Evolutionary conservation across 495 filamentous ascomycete species (phyloP).

Genomic region (Oidiodendron maius): DNA sequence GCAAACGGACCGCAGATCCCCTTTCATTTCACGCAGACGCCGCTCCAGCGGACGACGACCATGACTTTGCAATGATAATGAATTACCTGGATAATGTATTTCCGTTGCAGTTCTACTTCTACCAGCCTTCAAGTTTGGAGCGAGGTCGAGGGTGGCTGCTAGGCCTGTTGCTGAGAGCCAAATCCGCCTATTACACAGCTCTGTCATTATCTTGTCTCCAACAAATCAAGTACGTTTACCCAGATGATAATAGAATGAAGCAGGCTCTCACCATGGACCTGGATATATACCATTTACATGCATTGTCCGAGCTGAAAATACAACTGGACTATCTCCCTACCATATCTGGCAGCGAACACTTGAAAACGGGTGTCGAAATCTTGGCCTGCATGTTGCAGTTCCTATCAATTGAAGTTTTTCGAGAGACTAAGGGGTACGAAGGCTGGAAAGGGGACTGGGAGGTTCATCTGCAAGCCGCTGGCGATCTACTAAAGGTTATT

Average conservation of each 20-base stretch:
- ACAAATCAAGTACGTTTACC: neutral
- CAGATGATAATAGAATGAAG: neutral
- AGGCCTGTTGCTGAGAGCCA: neutral
- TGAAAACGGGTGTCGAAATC: conserved; percentile 6
- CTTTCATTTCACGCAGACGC: neutral
- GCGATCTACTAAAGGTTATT: neutral
- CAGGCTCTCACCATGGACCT: neutral
- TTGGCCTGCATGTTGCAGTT: conserved; percentile 12
- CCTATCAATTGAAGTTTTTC: conserved; percentile 9
- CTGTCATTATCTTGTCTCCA: neutral
- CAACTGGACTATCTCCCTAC: neutral
- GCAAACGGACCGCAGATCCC: neutral
- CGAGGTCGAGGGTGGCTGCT: conserved; percentile 13
- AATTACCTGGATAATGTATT: conserved; percentile 11
- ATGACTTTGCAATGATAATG: conserved; percentile 8
- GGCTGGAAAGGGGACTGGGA: conserved; percentile 9
- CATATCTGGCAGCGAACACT: neutral
- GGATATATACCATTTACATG: conserved; percentile 1
- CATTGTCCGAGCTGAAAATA: conserved; percentile 1
- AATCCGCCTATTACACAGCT: conserved; percentile 7
- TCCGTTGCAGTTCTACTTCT: conserved; percentile 9
- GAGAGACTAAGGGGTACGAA: neutral
- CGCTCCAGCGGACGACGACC: conserved; percentile 3
- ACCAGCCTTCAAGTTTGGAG: conserved; percentile 6
- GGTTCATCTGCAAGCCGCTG: conserved; percentile 4